phyloP scores from a whole-genome alignment of 208 protist species.

The Angomonas deanei region DNA sequence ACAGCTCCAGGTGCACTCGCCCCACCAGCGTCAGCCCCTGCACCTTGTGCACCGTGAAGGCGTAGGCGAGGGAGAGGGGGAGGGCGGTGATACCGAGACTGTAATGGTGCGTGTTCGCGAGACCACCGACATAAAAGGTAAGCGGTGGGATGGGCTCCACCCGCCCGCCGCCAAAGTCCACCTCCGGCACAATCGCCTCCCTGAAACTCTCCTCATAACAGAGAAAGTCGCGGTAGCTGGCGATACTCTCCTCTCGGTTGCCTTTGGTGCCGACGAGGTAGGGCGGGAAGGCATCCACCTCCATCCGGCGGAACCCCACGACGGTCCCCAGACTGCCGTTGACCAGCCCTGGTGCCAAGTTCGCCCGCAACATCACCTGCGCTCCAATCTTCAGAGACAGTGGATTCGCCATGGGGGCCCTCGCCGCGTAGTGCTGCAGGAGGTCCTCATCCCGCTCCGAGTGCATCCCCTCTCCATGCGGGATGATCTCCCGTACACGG shows the following conservation, averaged over 20 bases:
- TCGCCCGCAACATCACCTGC: constrained; percentile 81
- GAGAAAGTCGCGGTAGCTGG: constrained; percentile 10
- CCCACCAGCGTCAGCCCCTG: constrained; percentile 83
- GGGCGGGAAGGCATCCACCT: constrained; percentile 28
- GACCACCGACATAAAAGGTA: constrained; percentile 56
- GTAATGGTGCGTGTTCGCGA: constrained; percentile 73
- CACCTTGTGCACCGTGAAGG: constrained; percentile 91
- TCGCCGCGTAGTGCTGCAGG: constrained; percentile 52
- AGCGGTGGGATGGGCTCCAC: constrained; percentile 75
- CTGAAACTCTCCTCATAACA: constrained; percentile 24
- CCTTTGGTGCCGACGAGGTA: constrained; percentile 20
- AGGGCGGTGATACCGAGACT: constrained; percentile 69
- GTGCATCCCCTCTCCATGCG: constrained; percentile 59
- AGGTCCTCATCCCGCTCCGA: constrained; percentile 72
- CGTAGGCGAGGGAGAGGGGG: constrained; percentile 84
- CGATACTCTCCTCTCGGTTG: not conserved
- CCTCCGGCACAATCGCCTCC: constrained; percentile 48
- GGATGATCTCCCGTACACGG: constrained; percentile 53
- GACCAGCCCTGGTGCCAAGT: constrained; percentile 63
- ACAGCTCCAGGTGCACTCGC: constrained; percentile 80
- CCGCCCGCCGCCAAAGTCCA: constrained; percentile 65
- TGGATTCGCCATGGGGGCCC: constrained; percentile 36
- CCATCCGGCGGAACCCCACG: constrained; percentile 61
- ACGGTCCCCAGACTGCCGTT: constrained; percentile 86
- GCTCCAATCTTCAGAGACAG: constrained; percentile 66